Conservation (phyloP, 1,284 basidiomycete species). For the Fomes fomentarius region DNA sequence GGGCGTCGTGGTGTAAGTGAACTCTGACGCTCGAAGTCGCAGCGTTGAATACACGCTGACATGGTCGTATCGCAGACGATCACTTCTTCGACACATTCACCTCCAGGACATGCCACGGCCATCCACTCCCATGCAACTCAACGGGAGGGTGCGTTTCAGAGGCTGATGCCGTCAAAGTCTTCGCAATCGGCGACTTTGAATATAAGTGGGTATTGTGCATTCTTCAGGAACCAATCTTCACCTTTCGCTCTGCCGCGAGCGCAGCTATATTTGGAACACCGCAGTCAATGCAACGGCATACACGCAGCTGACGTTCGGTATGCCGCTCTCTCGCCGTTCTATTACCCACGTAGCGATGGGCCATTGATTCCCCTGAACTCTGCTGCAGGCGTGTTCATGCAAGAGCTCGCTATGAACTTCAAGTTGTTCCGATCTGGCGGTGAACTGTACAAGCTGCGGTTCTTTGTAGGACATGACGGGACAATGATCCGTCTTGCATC, state of each 20-base stretch:
- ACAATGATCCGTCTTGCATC: constrained; percentile 53
- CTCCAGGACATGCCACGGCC: constrained; percentile 51
- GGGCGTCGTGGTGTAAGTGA: constrained; percentile 49
- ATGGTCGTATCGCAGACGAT: constrained; percentile 31
- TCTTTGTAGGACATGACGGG: constrained; percentile 56
- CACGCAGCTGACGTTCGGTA: constrained; percentile 52
- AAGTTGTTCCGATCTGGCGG: constrained; percentile 35
- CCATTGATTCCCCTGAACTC: too few species aligned
- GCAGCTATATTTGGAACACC: constrained; percentile 55
- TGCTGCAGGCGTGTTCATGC: constrained; percentile 36
- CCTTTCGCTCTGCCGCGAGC: neutral
- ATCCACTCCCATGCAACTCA: constrained; percentile 51
- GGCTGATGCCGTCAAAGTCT: constrained; percentile 47
- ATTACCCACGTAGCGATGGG: neutral
- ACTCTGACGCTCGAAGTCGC: neutral
- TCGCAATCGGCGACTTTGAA: constrained; percentile 49
- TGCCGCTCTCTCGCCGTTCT: constrained; percentile 7
- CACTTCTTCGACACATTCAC: constrained; percentile 54
- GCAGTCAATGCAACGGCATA: constrained; percentile 47
- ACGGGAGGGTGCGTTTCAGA: constrained; percentile 47
- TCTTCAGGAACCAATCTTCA: too few species aligned
- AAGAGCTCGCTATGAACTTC: constrained; percentile 38
- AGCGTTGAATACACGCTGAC: neutral
- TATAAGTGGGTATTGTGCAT: constrained; percentile 51
- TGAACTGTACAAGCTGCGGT: constrained; percentile 42